These are phyloP conservation scores for Talaromyces piceae DNA, from an alignment of 2,329 filamentous ascomycete genomes.

Conservation along the genomic window DNA sequence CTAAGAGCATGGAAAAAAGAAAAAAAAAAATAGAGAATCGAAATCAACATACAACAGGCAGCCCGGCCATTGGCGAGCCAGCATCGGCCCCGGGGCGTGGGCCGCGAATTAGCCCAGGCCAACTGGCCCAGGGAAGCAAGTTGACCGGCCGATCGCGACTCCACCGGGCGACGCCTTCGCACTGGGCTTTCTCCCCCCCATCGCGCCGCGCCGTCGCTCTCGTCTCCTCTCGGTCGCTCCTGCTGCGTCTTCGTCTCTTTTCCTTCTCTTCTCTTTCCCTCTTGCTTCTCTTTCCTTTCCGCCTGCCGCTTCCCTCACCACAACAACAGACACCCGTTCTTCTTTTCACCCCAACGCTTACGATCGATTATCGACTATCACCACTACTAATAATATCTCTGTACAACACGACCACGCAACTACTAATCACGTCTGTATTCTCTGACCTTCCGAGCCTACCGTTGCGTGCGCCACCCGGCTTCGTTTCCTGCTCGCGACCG, in stretches of 20 bases:
- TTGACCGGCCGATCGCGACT: neutral
- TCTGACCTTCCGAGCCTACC: neutral
- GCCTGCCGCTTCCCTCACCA: conserved; percentile 3
- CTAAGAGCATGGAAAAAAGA: too few species aligned
- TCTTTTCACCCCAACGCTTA: too few species aligned
- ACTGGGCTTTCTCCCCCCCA: too few species aligned
- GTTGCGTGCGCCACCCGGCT: neutral
- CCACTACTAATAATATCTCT: neutral
- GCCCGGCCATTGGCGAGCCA: neutral
- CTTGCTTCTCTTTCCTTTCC: conserved; percentile 7
- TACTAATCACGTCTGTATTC: neutral
- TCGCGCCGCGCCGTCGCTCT: conserved; percentile 8
- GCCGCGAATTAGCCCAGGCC: too few species aligned
- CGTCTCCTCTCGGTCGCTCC: conserved; percentile 2
- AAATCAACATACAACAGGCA: neutral
- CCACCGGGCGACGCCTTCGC: conserved; percentile 3
- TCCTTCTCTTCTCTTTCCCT: conserved; percentile 6
- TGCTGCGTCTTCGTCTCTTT: conserved; percentile 2
- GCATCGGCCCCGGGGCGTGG: neutral
- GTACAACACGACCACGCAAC: conserved; percentile 2
- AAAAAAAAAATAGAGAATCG: neutral
- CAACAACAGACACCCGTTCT: too few species aligned
- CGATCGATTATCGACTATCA: neutral
- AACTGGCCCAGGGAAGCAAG: neutral
- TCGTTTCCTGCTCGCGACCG: conserved; percentile 4